Evolutionary conservation across 2,329 filamentous ascomycete species (phyloP).

Genomic region (Tolypocladium nubicola): DNA sequence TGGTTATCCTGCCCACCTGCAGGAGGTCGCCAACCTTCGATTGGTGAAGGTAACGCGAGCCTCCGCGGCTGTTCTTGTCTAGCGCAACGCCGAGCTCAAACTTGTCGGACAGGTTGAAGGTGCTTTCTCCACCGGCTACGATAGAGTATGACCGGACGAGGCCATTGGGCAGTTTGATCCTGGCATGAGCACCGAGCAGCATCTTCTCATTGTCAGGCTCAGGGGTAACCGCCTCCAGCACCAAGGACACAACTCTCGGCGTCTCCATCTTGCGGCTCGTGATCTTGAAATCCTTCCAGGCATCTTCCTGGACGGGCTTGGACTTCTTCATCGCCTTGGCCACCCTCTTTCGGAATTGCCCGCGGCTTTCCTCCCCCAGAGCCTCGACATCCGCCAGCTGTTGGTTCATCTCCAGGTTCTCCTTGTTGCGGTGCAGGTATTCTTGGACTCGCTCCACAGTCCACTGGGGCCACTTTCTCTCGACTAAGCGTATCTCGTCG

Average conservation of each 20-base stretch:
- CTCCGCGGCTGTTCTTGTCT: conserved; percentile 45
- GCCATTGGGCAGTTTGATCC: conserved; percentile 44
- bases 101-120: conserved; percentile 24
- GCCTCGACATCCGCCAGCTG: conserved; percentile 39
- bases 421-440: conserved; percentile 45
- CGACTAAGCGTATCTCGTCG: conserved; percentile 44
- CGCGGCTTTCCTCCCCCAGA: conserved; percentile 36
- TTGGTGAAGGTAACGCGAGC: conserved; percentile 48
- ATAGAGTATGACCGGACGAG: conserved; percentile 51
- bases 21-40: conserved; percentile 36
- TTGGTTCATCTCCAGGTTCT: conserved; percentile 39
- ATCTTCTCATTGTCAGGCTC: conserved; percentile 23
- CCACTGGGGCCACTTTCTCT: conserved; percentile 47
- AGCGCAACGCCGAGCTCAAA: conserved; percentile 51
- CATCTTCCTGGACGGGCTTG: conserved; percentile 13
- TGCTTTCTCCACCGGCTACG: conserved; percentile 22
- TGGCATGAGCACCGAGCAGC: conserved; percentile 40
- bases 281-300: conserved; percentile 37
- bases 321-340: conserved; percentile 29
- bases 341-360: conserved; percentile 40
- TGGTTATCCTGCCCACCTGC: conserved; percentile 38
- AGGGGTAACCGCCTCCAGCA: conserved; percentile 34
- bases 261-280: conserved; percentile 41
- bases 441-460: conserved; percentile 53
- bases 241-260: conserved; percentile 36